These are phyloP conservation scores for Corinectria fuckeliana DNA, from an alignment of 2,329 filamentous ascomycete genomes.

Conservation along the genomic window DNA sequence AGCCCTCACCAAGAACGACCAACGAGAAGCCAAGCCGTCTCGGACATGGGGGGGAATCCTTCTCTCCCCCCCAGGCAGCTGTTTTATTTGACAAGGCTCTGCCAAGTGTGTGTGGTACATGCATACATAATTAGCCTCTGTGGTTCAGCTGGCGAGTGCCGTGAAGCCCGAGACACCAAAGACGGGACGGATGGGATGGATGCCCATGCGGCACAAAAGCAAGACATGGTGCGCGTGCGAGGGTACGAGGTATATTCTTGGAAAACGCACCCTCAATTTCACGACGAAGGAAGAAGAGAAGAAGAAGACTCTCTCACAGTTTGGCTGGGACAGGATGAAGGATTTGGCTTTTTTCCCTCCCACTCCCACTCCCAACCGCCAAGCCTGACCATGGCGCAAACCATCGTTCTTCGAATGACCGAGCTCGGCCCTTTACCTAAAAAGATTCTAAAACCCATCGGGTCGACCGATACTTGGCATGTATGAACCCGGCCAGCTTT, in stretches of 20 bases:
- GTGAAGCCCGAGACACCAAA: no score
- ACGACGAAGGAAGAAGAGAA: neutral
- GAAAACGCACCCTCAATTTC: no score
- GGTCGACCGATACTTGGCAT: neutral
- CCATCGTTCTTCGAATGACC: conserved; percentile 7
- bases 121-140: no score
- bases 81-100: no score
- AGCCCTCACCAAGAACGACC: conserved; percentile 2
- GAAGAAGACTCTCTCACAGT: neutral
- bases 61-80: conserved; percentile 13
- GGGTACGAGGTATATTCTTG: no score
- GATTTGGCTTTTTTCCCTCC: neutral
- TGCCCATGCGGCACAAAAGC: no score
- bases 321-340: no score
- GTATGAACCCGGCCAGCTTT: neutral
- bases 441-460: neutral
- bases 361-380: conserved; percentile 15
- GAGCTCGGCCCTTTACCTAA: conserved; percentile 15
- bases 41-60: neutral
- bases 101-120: no score
- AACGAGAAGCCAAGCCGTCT: neutral
- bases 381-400: conserved; percentile 1
- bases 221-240: no score
- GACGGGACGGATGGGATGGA: no score
- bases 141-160: no score